Evolutionary conservation across 2,329 filamentous ascomycete genomes (phyloP).

Genomic region (Colletotrichum agaves): DNA sequence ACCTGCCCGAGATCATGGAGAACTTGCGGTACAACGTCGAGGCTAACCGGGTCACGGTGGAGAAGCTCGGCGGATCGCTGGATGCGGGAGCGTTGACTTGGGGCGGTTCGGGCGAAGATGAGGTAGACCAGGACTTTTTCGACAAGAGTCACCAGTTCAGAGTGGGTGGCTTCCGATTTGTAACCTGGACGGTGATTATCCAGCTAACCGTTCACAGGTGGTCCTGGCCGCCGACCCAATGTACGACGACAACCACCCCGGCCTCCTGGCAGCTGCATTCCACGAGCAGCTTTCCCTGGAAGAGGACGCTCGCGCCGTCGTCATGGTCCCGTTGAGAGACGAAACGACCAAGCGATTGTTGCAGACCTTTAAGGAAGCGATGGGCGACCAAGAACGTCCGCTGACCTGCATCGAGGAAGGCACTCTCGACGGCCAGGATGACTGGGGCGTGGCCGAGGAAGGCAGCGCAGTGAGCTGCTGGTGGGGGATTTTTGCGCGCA

Average conservation of each 20-base stretch:
- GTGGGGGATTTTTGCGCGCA: conserved; percentile 69
- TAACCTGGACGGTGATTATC: not conserved
- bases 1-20: conserved; percentile 83
- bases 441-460: conserved; percentile 72
- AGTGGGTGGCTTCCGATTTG: conserved; percentile 43
- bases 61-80: conserved; percentile 64
- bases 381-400: conserved; percentile 62
- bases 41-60: conserved; percentile 69
- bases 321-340: conserved; percentile 85
- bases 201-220: conserved; percentile 56
- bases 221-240: conserved; percentile 88
- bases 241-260: conserved; percentile 86
- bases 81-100: conserved; percentile 79
- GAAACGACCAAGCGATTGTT: conserved; percentile 72
- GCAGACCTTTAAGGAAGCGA: conserved; percentile 68
- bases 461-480: conserved; percentile 68
- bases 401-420: conserved; percentile 68
- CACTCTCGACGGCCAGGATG: conserved; percentile 74
- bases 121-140: conserved; percentile 58
- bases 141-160: conserved; percentile 61
- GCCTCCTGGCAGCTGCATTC: conserved; percentile 77
- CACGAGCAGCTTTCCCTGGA: conserved; percentile 70
- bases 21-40: conserved; percentile 82
- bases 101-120: conserved; percentile 62
- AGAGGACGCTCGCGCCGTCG: conserved; percentile 71